These are phyloP conservation scores for Fusarium dlaminii DNA, from an alignment of 2,329 filamentous ascomycete species.

Conservation along the genomic window DNA sequence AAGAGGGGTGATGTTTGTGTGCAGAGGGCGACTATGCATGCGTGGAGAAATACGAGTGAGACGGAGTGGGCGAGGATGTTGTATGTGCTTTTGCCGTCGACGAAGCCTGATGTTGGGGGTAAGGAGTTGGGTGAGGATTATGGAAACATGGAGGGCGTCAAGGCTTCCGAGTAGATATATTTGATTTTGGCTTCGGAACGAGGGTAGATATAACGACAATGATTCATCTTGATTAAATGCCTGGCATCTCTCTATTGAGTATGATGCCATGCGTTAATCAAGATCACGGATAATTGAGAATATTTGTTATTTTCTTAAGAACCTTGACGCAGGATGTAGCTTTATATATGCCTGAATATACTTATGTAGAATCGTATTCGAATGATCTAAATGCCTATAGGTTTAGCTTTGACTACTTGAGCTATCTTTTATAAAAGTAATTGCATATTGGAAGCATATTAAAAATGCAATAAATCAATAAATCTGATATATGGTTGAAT, in stretches of 20 bases:
- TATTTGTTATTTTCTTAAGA: fast-evolving
- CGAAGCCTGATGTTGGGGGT: slow-evolving; percentile 5
- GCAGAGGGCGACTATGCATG: slow-evolving; percentile 66
- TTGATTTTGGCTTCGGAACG: fast-evolving
- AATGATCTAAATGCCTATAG: not conserved
- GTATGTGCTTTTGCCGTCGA: slow-evolving; percentile 48
- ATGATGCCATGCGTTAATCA: fast-evolving
- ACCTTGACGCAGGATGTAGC: not conserved
- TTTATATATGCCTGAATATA: fast-evolving
- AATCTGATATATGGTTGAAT: not conserved
- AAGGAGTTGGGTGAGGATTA: slow-evolving; percentile 48
- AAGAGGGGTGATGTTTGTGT: slow-evolving; percentile 63
- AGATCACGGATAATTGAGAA: fast-evolving
- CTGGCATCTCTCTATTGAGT: fast-evolving
- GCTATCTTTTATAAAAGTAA: fast-evolving
- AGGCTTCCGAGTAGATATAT: slow-evolving; percentile 25
- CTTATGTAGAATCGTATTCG: not conserved
- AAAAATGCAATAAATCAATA: fast-evolving
- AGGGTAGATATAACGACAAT: fast-evolving
- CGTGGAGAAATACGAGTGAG: slow-evolving; percentile 59
- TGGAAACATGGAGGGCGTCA: slow-evolving; percentile 40
- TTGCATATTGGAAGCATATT: fast-evolving
- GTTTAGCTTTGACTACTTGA: not conserved
- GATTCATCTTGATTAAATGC: fast-evolving
- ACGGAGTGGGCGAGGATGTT: slow-evolving; percentile 58